These are phyloP conservation scores for Diaporthe citrichinensis DNA, from an alignment of 2,329 filamentous ascomycete genomes.

Conservation along the genomic window DNA sequence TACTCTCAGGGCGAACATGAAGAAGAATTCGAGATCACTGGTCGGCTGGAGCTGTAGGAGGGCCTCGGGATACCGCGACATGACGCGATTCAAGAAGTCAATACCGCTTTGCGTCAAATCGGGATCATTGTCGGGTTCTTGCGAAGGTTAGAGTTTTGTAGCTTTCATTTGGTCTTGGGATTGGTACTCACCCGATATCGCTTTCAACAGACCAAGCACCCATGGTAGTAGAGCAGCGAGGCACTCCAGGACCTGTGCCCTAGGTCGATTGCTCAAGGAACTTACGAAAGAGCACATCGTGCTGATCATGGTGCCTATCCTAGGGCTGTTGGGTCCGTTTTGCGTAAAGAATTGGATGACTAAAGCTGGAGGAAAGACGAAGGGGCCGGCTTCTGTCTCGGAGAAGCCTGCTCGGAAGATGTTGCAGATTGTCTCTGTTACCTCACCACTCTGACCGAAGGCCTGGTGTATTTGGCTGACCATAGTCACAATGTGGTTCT, in stretches of 20 bases:
- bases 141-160: conserved; percentile 36
- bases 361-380: conserved; percentile 78
- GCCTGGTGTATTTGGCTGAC: conserved; percentile 62
- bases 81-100: conserved; percentile 76
- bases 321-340: conserved; percentile 68
- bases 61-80: conserved; percentile 72
- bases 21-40: conserved; percentile 74
- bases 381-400: conserved; percentile 80
- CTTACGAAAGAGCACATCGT: conserved; percentile 80
- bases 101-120: conserved; percentile 82
- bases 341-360: conserved; percentile 78
- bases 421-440: conserved; percentile 79
- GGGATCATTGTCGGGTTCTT: conserved; percentile 73
- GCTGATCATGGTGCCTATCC: conserved; percentile 78
- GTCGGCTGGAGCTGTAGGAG: conserved; percentile 71
- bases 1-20: conserved; percentile 79
- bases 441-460: conserved; percentile 74
- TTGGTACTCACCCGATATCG: conserved; percentile 68
- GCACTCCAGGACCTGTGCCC: conserved; percentile 61
- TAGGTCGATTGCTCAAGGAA: conserved; percentile 64
- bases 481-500: conserved; percentile 62
- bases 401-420: conserved; percentile 82
- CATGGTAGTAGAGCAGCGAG: conserved; percentile 71
- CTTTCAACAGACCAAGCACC: conserved; percentile 73
- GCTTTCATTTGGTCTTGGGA: neutral